A percentile compares a stretch with the other conserved stretches of the same genome.
Conservation (phyloP, 257 asterid species). For the Petunia axillaris region DNA sequence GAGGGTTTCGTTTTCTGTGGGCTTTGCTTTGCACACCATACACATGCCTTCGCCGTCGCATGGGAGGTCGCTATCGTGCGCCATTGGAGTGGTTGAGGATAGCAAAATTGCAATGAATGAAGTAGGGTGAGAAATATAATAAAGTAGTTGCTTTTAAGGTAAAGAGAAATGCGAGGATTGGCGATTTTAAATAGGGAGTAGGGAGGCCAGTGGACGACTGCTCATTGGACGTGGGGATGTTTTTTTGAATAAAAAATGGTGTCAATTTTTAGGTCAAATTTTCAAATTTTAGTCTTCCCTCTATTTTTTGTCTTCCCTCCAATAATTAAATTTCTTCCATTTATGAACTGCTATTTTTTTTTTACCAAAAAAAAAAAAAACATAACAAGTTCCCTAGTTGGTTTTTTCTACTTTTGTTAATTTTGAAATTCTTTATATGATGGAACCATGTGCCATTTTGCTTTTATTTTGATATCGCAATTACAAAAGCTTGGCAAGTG, state of each 20-base stretch:
- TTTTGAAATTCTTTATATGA: too few relatives aligned
- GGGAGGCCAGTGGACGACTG: background rate
- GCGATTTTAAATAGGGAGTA: background rate
- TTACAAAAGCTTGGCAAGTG: too few relatives aligned
- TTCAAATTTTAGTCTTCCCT: slow-evolving; percentile 24
- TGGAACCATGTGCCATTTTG: too few relatives aligned
- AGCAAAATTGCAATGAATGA: too few relatives aligned
- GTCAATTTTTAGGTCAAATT: slow-evolving; percentile 23
- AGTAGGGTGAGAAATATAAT: background rate
- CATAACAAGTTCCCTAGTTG: too few relatives aligned
- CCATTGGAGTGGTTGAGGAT: slow-evolving; percentile 43
- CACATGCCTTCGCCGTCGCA: slow-evolving; percentile 86
- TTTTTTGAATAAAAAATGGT: background rate
- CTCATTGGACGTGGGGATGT: slow-evolving; percentile 14
- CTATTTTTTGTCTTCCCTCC: background rate
- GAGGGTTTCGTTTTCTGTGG: slow-evolving; percentile 53
- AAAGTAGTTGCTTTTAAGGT: too few relatives aligned
- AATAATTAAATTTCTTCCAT: too few relatives aligned
- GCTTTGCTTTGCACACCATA: slow-evolving; percentile 70
- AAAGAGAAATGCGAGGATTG: background rate
- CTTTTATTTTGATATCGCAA: too few relatives aligned
- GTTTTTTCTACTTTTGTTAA: too few relatives aligned
- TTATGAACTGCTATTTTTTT: too few relatives aligned
- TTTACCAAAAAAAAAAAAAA: too few relatives aligned
- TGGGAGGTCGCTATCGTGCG: slow-evolving; percentile 65